Percentiles rank a stretch among this genome's conserved stretches.
Conservation (phyloP, 1,284 basidiomycete genomes). For the Exobasidium rhododendri region DNA sequence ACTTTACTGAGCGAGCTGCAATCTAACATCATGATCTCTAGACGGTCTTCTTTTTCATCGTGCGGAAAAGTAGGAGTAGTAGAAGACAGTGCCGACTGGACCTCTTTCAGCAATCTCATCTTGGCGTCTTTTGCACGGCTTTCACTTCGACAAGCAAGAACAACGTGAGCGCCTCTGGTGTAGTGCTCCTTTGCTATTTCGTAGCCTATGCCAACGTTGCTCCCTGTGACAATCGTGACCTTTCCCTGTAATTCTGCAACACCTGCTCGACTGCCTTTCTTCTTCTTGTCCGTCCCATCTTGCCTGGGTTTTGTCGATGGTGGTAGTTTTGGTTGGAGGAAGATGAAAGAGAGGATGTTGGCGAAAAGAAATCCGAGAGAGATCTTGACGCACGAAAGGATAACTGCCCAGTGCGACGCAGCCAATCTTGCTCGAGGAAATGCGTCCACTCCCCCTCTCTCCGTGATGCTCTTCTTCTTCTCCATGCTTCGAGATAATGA, state of each 20-base stretch:
- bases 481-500: not conserved
- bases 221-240: slow-evolving; percentile 6
- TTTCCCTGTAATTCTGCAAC: not conserved
- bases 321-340: not conserved
- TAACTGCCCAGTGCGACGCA: not conserved
- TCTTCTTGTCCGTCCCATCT: too few species aligned
- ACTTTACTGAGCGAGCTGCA: not conserved
- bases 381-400: not conserved
- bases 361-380: not conserved
- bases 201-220: not conserved
- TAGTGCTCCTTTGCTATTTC: slow-evolving; percentile 7
- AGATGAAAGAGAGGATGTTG: not conserved
- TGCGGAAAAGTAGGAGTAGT: not conserved
- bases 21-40: slow-evolving; percentile 1
- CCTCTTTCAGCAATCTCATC: not conserved
- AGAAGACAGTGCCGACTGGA: not conserved
- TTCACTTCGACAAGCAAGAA: not conserved
- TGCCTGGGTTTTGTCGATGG: not conserved
- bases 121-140: not conserved
- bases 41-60: not conserved
- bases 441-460: not conserved
- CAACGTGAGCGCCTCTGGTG: not conserved
- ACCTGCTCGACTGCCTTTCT: not conserved
- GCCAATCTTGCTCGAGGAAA: not conserved
- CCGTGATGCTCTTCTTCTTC: not conserved